These are phyloP conservation scores for Encephalitozoon cuniculi DNA, from an alignment of 371 early-diverging fungal genomes.

Conservation along the genomic window DNA sequence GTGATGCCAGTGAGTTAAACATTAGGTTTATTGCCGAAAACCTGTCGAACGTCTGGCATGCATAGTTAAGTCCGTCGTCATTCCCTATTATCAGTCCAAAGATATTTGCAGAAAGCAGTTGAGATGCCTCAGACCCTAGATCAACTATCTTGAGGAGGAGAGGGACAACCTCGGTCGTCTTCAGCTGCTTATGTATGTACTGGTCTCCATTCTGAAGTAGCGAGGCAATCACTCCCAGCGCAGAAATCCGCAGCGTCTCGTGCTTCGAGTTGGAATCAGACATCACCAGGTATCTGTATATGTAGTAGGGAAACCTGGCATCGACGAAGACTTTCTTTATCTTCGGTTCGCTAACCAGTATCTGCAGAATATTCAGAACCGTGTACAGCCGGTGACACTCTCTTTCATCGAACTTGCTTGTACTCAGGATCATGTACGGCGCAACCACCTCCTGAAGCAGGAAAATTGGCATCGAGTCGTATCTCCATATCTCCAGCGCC, in stretches of 20 bases:
- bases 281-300: slow-evolving; percentile 92
- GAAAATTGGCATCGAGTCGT: slow-evolving; percentile 39
- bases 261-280: slow-evolving; percentile 79
- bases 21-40: slow-evolving; percentile 88
- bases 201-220: slow-evolving; percentile 82
- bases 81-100: slow-evolving; percentile 86
- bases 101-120: slow-evolving; percentile 89
- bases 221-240: slow-evolving; percentile 84
- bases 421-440: slow-evolving; percentile 30
- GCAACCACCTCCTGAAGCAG: slow-evolving; percentile 50
- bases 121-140: slow-evolving; percentile 81
- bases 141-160: slow-evolving; percentile 93
- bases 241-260: slow-evolving; percentile 80
- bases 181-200: slow-evolving; percentile 79
- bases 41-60: slow-evolving; percentile 86
- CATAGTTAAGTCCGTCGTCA: slow-evolving; percentile 84
- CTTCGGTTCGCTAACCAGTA: slow-evolving; percentile 61
- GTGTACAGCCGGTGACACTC: neutral
- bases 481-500: neutral
- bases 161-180: slow-evolving; percentile 92
- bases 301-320: slow-evolving; percentile 83
- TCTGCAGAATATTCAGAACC: slow-evolving; percentile 32
- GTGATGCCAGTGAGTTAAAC: slow-evolving; percentile 79
- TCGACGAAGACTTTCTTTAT: slow-evolving; percentile 75
- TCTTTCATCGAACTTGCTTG: neutral